Evolutionary conservation across 768 basidiomycete genomes (phyloP), one percentile per base, ranked within the genome.

Genomic region (Trametes coccinea): DNA sequence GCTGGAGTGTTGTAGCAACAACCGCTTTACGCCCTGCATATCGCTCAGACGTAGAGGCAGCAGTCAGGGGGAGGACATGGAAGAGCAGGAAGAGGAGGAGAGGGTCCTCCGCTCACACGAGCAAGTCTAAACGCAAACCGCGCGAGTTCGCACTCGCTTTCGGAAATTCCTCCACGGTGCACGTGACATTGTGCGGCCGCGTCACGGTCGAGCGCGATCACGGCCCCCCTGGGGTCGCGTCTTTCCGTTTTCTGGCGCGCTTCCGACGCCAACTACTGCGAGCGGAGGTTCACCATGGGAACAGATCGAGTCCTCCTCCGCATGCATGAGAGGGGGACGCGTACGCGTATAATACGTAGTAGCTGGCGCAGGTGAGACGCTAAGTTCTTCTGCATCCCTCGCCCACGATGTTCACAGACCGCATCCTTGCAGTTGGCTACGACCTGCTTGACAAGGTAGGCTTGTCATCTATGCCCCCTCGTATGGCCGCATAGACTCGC

Each of bases 371-470:
- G 41, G n/a, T 49, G 44, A 45, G 10, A 27, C 13, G 8, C 39
- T 22, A 30, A 5, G 1, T 29, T 29, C 41, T 33, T 46, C 37
- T 46, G 40, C 49, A 50, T 33, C 45, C 6, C 37, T 29, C 50
- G 17, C 16, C 66, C 59, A 51, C 53, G 40, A 68, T 65, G 60
- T 54, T 65, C 59, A 60, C 53, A 22, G 67, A 73, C 39, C 61
- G 62, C 16, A 57, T 76, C 16, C 71, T 79, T 31, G 64, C 75
- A 63, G 65, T 76, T 43, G 80, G 77, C 7, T 81, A 81, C 64
- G 63, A 66, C 46, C 65, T 75, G 37, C 66, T 77, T 1, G 75
- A 76, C 67, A 65, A 69, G 67, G 71, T 73, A 53, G 9, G 66
- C 51, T 22, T 39, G 4, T 16, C 22, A 2, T 29, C 14, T n/a